phyloP scores from a whole-genome alignment of 2,329 filamentous ascomycete genomes.

The Neurospora sp. region DNA sequence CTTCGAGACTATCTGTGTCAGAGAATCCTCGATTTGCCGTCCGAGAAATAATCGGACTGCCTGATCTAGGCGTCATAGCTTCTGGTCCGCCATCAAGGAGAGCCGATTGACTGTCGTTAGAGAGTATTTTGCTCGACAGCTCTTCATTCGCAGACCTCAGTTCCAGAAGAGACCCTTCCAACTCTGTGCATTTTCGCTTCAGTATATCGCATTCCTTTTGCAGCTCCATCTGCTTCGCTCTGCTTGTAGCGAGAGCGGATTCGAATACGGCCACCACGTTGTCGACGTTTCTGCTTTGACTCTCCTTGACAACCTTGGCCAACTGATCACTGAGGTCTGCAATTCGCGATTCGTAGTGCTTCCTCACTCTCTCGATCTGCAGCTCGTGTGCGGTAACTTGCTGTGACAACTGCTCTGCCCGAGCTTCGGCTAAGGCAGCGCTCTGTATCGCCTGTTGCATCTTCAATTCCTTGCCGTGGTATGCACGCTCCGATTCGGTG shows the following conservation, averaged over 20 bases:
- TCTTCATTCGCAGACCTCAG: constrained; percentile 20
- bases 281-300: constrained; percentile 9
- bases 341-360: constrained; percentile 39
- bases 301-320: constrained; percentile 25
- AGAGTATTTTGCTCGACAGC: background rate
- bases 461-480: constrained; percentile 54
- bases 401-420: constrained; percentile 48
- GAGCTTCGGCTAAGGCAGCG: constrained; percentile 47
- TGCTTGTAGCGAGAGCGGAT: constrained; percentile 38
- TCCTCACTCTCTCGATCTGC: constrained; percentile 35
- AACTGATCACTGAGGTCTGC: constrained; percentile 36
- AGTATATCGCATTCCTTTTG: constrained; percentile 42
- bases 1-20: constrained; percentile 33
- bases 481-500: constrained; percentile 50
- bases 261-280: constrained; percentile 32
- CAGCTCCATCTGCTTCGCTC: constrained; percentile 43
- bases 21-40: constrained; percentile 30
- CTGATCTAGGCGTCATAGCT: constrained; percentile 24
- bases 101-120: constrained; percentile 8
- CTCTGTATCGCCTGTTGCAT: constrained; percentile 47
- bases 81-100: constrained; percentile 26
- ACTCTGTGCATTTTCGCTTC: constrained; percentile 40
- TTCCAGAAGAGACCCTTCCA: constrained; percentile 41
- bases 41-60: constrained; percentile 23
- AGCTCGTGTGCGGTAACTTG: constrained; percentile 42